A percentile compares a stretch with the other conserved stretches of the same genome.
These are phyloP conservation scores for Talaromyces sp. DNA, from an alignment of 2,329 filamentous ascomycete species.

Conservation along the genomic window DNA sequence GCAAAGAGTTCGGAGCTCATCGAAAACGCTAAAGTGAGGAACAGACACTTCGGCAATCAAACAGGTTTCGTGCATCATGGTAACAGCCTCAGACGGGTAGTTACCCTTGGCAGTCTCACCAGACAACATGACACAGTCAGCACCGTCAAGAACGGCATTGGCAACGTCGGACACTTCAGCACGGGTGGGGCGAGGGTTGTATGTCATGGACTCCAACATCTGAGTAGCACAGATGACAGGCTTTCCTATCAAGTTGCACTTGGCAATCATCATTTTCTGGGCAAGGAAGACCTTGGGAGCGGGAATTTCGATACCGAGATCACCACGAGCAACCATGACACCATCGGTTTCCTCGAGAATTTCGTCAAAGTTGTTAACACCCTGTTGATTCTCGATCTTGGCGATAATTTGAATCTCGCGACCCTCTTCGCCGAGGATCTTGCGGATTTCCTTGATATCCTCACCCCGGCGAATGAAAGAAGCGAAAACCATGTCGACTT, in stretches of 20 bases:
- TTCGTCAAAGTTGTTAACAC: conserved; percentile 98
- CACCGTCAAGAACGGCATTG: conserved; percentile 94
- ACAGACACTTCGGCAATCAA: conserved; percentile 95
- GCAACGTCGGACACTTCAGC: conserved; percentile 98
- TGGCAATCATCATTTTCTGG: conserved; percentile 99
- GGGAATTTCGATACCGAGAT: conserved; percentile 96
- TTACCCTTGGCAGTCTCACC: conserved; percentile 97
- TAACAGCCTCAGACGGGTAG: conserved; percentile 88
- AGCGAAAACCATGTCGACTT: conserved; percentile 98
- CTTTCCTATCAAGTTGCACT: conserved; percentile 99
- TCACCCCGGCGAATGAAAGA: conserved; percentile 94
- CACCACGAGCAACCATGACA: conserved; percentile 99
- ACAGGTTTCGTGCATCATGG: conserved; percentile 98
- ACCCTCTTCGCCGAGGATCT: conserved; percentile 83
- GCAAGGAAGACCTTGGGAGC: conserved; percentile 98
- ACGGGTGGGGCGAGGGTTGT: conserved; percentile 96
- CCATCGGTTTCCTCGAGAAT: conserved; percentile 94
- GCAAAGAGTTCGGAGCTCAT: conserved; percentile 82
- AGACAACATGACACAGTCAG: conserved; percentile 99
- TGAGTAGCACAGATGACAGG: conserved; percentile 98
- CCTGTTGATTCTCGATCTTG: conserved; percentile 99
- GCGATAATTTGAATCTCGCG: conserved; percentile 98
- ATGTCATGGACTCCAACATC: conserved; percentile 99
- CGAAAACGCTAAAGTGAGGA: conserved; percentile 92
- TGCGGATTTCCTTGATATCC: conserved; percentile 89